Evolutionary conservation across 164 flowering plant genomes (phyloP), one percentile per base, ranked within the genome.

Genomic region (Annona squamosa): DNA sequence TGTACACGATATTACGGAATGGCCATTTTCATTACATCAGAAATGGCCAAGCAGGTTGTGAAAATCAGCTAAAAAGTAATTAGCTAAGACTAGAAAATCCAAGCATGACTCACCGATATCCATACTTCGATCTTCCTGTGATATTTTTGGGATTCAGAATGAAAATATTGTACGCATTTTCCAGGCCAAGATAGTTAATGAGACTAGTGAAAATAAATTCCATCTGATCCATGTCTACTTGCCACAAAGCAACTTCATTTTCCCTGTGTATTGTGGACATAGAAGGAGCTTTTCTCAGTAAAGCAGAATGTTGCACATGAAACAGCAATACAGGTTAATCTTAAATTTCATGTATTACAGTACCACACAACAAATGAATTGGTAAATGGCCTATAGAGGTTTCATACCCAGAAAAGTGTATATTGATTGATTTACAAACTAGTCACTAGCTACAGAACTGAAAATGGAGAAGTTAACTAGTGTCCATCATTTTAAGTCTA

Each of bases 181-280:
- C 94, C 78, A 95, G 88, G 75, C 89, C 87, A 77, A 95, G 90
- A 81, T 91, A 95, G 59, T 88, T 87, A 78, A 89, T 85, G 67
- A 95, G 88, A 83, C 90, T 90, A 69, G 85, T 78, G 80, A 88
- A 86, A 78, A 95, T 77, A 78, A 78, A 85, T 73, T 87, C 93
- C 89, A 93, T 90, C 81, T 83, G 79, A 77, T 90, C 96, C 80
- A 89, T 81, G 76, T 95, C 97, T 42, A 95, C 97, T 86, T 95
- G 99, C 93, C 93, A 88, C 72, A 88, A 78, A 73, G 78, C 83
- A 81, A 75, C 78, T 46, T 66, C 83, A 37, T 79, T 84, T 75
- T 83, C 87, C 81, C 98, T 94, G 88, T 47, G 63, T 4, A 47
- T 48, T 52, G 72, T 46, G 12, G 7, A 52, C 46, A 69, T 68